Evolutionary conservation across 345 rosid species (phyloP).

Genomic region (Toxicodendron radicans): DNA sequence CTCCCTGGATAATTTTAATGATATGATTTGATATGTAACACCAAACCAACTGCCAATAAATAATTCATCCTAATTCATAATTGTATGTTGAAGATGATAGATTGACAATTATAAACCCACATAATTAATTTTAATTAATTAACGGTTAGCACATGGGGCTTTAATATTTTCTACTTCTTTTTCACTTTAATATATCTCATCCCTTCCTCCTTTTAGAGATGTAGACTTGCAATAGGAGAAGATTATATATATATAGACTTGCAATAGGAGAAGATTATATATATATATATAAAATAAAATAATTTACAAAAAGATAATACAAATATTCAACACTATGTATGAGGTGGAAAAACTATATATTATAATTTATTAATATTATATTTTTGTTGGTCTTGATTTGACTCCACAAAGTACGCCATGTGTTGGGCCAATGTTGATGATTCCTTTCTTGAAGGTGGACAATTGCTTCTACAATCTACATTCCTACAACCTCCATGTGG

Average conservation of each 20-base stretch:
- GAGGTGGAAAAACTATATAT: neutral
- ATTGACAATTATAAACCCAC: too few relatives aligned
- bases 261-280: too few relatives aligned
- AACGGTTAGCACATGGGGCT: constrained; percentile 5
- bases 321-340: neutral
- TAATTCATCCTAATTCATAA: too few relatives aligned
- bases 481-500: neutral
- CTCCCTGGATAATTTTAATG: neutral
- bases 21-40: too few relatives aligned
- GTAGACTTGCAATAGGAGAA: constrained; percentile 1
- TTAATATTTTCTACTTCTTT: neutral
- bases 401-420: neutral
- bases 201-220: neutral
- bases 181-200: neutral
- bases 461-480: too few relatives aligned
- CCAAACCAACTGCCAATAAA: too few relatives aligned
- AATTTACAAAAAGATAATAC: neutral
- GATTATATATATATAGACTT: neutral
- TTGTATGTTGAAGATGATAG: too few relatives aligned
- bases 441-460: too few relatives aligned
- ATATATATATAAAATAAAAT: neutral
- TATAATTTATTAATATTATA: too few relatives aligned
- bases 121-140: too few relatives aligned
- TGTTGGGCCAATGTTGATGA: neutral
- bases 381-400: neutral